These are phyloP conservation scores for Calonectria henricotiae DNA, from an alignment of 2,329 filamentous ascomycete species.

Conservation along the genomic window DNA sequence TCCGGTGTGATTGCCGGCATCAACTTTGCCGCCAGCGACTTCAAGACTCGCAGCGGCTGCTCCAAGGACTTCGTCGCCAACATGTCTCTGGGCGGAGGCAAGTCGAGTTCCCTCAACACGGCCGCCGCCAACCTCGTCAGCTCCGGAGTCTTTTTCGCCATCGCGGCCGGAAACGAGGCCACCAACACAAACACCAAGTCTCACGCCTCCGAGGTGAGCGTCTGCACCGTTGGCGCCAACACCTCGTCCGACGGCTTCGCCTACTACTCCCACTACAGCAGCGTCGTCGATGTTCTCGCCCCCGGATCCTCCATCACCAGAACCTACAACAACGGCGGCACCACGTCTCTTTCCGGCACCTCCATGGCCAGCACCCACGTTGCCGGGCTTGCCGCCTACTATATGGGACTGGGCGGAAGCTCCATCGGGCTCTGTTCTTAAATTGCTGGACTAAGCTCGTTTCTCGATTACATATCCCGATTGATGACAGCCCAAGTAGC, in stretches of 20 bases:
- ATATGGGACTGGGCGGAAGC: constrained; percentile 61
- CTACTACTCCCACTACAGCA: constrained; percentile 70
- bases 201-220: constrained; percentile 65
- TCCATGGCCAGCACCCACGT: constrained; percentile 65
- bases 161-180: constrained; percentile 71
- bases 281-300: constrained; percentile 67
- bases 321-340: constrained; percentile 66
- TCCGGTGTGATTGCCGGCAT: constrained; percentile 65
- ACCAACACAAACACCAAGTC: constrained; percentile 64
- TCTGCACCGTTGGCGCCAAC: constrained; percentile 71
- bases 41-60: constrained; percentile 56
- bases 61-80: constrained; percentile 67
- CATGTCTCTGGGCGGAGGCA: constrained; percentile 71
- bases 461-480: too few relatives aligned
- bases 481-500: too few relatives aligned
- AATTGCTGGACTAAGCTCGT: constrained; percentile 40
- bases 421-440: constrained; percentile 43
- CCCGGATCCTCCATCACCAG: constrained; percentile 66
- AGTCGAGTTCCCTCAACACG: constrained; percentile 66
- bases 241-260: constrained; percentile 60
- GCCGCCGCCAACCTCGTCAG: constrained; percentile 65
- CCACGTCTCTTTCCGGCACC: constrained; percentile 63
- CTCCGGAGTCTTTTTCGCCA: constrained; percentile 69
- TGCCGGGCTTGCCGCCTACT: constrained; percentile 62
- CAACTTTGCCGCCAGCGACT: constrained; percentile 62